Percentiles rank a stretch among this genome's conserved stretches.
These are phyloP conservation scores for Abortiporus biennis DNA, from an alignment of 1,284 basidiomycete genomes.

Conservation along the genomic window DNA sequence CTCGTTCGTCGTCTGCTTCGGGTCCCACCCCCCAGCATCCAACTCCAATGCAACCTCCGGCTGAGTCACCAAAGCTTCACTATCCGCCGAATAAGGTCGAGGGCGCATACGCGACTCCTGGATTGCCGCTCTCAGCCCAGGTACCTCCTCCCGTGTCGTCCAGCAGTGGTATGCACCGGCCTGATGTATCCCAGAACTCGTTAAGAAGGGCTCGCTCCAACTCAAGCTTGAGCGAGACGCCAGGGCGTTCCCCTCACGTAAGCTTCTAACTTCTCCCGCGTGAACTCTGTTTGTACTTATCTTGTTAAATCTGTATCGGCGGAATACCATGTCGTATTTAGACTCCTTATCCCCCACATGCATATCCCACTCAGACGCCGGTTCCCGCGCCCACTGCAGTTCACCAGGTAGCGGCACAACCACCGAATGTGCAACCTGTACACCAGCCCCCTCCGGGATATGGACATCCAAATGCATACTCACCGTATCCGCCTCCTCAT, in stretches of 20 bases:
- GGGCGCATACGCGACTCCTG: slow-evolving; percentile 12
- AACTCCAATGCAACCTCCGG: slow-evolving; percentile 14
- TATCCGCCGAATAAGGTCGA: slow-evolving; percentile 15
- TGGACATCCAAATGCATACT: background rate
- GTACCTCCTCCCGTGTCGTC: slow-evolving; percentile 7
- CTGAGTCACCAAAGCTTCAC: slow-evolving; percentile 17
- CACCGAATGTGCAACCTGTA: background rate
- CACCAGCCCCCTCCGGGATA: background rate
- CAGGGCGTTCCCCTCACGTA: slow-evolving; percentile 32
- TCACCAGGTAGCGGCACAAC: background rate
- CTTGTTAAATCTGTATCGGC: slow-evolving; percentile 13
- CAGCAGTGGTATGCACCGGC: slow-evolving; percentile 16
- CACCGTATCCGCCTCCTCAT: slow-evolving; percentile 16
- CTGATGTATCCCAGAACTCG: slow-evolving; percentile 19
- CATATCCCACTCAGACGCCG: slow-evolving; percentile 19
- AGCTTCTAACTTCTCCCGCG: slow-evolving; percentile 21
- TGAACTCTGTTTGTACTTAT: slow-evolving; percentile 18
- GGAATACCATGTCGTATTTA: slow-evolving; percentile 12
- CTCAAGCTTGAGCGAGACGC: slow-evolving; percentile 26
- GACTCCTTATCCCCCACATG: slow-evolving; percentile 23
- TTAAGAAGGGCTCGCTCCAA: slow-evolving; percentile 25
- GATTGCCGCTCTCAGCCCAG: slow-evolving; percentile 12
- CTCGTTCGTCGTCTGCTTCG: slow-evolving; percentile 14
- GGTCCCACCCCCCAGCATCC: slow-evolving; percentile 12
- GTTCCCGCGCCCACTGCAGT: slow-evolving; percentile 8